These are phyloP conservation scores for Hirschioporus abietinus DNA, from an alignment of 768 basidiomycete species.

Conservation along the genomic window DNA sequence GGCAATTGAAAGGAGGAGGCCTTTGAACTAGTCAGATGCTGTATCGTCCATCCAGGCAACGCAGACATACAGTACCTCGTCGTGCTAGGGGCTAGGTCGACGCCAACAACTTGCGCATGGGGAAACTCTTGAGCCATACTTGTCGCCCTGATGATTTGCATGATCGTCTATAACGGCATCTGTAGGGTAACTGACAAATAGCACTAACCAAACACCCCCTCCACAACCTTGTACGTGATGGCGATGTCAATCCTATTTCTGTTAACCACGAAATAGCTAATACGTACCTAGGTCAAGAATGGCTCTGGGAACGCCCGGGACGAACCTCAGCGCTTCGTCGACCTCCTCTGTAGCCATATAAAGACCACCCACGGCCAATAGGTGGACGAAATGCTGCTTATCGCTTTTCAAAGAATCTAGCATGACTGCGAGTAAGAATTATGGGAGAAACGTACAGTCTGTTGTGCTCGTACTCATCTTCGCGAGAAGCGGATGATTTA, in stretches of 20 bases:
- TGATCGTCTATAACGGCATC: background rate
- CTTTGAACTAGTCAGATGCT: background rate
- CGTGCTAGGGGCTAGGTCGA: conserved; percentile 3
- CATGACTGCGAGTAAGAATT: no score
- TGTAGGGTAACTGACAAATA: background rate
- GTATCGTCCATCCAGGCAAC: background rate
- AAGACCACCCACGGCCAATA: background rate
- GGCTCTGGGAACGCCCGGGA: background rate
- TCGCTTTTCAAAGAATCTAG: background rate
- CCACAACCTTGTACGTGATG: background rate
- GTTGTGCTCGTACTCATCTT: background rate
- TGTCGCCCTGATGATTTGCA: background rate
- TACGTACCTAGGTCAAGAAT: conserved; percentile 2
- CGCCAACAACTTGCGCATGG: conserved; percentile 3
- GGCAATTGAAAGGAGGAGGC: background rate
- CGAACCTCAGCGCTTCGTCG: background rate
- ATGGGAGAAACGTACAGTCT: background rate
- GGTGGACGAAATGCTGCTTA: background rate
- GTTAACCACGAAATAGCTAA: background rate
- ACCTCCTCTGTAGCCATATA: background rate
- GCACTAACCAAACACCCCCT: background rate
- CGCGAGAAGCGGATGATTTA: background rate
- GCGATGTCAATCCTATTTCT: background rate
- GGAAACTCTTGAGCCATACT: conserved; percentile 3
- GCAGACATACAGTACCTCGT: background rate